Evolutionary conservation across 805 yeast species (phyloP).

Genomic region (Saturnispora diversa): DNA sequence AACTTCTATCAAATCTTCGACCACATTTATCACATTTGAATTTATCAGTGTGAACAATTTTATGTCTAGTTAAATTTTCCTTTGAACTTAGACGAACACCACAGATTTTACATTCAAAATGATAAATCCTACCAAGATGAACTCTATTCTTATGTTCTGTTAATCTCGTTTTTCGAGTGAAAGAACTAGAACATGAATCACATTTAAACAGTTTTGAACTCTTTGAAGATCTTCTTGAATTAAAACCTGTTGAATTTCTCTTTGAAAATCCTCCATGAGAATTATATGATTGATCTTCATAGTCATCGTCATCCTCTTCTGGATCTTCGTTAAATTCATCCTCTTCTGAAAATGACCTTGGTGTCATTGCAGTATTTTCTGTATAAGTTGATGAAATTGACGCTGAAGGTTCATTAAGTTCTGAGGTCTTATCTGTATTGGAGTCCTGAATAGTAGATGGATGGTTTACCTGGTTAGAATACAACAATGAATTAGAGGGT

Average conservation of each 20-base stretch:
- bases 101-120: constrained; percentile 20
- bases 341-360: constrained; percentile 3
- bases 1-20: constrained; percentile 22
- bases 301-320: not conserved
- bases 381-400: constrained; percentile 1
- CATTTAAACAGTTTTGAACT: constrained; percentile 18
- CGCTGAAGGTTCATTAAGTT: not conserved
- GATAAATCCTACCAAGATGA: constrained; percentile 19
- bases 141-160: constrained; percentile 21
- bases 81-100: constrained; percentile 20
- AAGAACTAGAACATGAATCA: constrained; percentile 19
- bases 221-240: constrained; percentile 1
- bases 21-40: constrained; percentile 21
- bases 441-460: no score
- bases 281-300: not conserved
- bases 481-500: no score
- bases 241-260: not conserved
- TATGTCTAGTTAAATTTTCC: constrained; percentile 26
- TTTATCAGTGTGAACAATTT: constrained; percentile 24
- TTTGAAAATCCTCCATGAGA: no score
- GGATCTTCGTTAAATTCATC: constrained; percentile 1
- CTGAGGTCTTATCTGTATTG: no score
- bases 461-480: no score
- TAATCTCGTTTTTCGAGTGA: constrained; percentile 24
- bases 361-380: not conserved